These are phyloP conservation scores for Apiotrichum mycotoxinovorans DNA, from an alignment of 1,284 basidiomycete species.

Conservation along the genomic window DNA sequence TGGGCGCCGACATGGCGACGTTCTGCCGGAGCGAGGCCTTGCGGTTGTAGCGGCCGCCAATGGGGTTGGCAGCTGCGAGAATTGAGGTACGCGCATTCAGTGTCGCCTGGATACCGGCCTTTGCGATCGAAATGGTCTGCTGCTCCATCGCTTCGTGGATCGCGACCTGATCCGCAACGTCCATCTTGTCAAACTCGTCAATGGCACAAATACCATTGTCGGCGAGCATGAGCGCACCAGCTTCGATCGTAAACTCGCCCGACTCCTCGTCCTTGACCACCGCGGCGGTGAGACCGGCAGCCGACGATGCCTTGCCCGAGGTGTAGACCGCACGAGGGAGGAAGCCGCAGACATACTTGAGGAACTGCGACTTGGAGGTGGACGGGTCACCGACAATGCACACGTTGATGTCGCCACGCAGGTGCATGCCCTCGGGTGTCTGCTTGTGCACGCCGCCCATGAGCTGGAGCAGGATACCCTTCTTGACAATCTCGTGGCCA, in stretches of 20 bases:
- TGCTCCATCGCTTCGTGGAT: conserved; percentile 99
- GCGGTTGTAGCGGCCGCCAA: conserved; percentile 93
- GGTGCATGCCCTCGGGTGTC: conserved; percentile 91
- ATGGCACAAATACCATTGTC: conserved; percentile 99
- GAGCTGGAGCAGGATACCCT: conserved; percentile 92
- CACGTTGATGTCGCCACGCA: conserved; percentile 97
- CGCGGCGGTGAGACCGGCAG: conserved; percentile 96
- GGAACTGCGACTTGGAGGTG: conserved; percentile 96
- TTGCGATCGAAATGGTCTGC: conserved; percentile 98
- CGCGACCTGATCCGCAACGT: conserved; percentile 95
- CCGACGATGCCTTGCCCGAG: conserved; percentile 97
- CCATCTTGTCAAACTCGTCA: conserved; percentile 99
- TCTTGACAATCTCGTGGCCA: conserved; percentile 97
- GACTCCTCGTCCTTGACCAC: conserved; percentile 99
- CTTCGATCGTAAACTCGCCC: conserved; percentile 99
- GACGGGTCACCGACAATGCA: conserved; percentile 98
- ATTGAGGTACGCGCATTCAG: conserved; percentile 97
- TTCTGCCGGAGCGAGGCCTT: conserved; percentile 93
- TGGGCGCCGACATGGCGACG: conserved; percentile 96
- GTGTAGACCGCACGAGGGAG: conserved; percentile 97
- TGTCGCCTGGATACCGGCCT: conserved; percentile 98
- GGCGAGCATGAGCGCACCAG: conserved; percentile 96
- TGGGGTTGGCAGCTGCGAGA: conserved; percentile 94
- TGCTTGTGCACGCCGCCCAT: conserved; percentile 99
- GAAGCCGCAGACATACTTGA: conserved; percentile 99